Evolutionary conservation across 78 protist genomes (phyloP).

Genomic region (Dictyostelium firmibasis): DNA sequence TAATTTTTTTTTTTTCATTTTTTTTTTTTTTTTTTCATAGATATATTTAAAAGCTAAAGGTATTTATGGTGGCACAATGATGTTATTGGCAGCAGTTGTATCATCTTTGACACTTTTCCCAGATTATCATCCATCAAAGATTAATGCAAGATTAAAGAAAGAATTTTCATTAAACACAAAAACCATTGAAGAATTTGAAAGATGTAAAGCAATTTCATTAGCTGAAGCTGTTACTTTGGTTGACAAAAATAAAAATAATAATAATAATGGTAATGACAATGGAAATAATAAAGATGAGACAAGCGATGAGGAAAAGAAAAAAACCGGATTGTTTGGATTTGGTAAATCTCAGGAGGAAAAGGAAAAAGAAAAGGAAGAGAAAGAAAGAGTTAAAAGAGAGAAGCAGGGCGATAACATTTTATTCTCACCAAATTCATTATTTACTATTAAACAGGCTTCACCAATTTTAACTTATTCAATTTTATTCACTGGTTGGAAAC

Average conservation of each 20-base stretch:
- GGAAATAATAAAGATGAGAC: neutral
- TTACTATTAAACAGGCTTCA: slow-evolving; percentile 13
- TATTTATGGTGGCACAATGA: slow-evolving; percentile 13
- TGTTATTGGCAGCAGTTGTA: slow-evolving; percentile 25
- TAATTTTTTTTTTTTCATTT: neutral
- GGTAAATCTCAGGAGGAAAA: neutral
- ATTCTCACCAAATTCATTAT: slow-evolving; percentile 34
- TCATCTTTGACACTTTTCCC: slow-evolving; percentile 42
- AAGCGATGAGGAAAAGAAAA: neutral
- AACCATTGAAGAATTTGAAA: slow-evolving; percentile 3
- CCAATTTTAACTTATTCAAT: slow-evolving; percentile 29
- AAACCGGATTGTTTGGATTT: neutral
- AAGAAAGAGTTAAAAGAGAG: neutral
- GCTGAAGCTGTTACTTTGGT: neutral
- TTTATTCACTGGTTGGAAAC: slow-evolving; percentile 40
- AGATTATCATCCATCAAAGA: slow-evolving; percentile 19
- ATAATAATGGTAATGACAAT: neutral
- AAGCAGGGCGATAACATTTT: neutral
- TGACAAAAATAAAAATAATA: neutral
- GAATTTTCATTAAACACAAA: neutral
- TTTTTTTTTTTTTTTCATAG: neutral
- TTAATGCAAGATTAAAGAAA: slow-evolving; percentile 28
- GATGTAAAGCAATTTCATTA: neutral
- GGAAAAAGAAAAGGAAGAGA: neutral
- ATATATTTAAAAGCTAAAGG: slow-evolving; percentile 46